phyloP scores from a whole-genome alignment of 257 asterid genomes.

The Jacaranda copaia region DNA sequence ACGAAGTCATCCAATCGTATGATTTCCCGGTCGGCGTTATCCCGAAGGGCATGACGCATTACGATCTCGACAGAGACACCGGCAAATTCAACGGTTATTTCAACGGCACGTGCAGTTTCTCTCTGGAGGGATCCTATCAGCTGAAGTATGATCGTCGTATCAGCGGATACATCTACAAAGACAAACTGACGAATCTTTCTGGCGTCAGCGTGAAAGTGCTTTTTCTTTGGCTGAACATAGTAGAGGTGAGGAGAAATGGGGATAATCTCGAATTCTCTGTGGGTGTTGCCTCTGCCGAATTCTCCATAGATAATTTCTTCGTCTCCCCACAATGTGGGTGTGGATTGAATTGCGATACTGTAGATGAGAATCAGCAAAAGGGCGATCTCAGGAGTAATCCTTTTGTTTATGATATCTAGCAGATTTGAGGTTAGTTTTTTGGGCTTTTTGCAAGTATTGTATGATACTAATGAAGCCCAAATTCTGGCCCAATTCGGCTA shows the following conservation, averaged over 20 bases:
- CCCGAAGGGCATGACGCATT: conserved; percentile 56
- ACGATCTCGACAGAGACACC: conserved; percentile 51
- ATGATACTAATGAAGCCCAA: background rate
- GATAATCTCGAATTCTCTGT: conserved; percentile 64
- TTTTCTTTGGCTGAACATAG: conserved; percentile 64
- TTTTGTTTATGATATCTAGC: conserved; percentile 47
- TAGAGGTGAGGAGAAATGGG: conserved; percentile 54
- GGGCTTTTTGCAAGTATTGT: no score
- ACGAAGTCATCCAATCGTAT: conserved; percentile 55
- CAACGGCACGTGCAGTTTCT: conserved; percentile 60
- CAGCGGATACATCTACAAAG: conserved; percentile 52
- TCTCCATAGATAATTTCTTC: conserved; percentile 53
- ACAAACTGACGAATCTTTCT: conserved; percentile 41
- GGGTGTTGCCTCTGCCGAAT: conserved; percentile 66
- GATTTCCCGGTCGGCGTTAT: conserved; percentile 62
- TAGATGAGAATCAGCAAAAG: background rate
- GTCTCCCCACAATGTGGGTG: conserved; percentile 69
- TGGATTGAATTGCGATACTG: conserved; percentile 59
- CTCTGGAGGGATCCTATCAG: conserved; percentile 64
- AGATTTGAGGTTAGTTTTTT: background rate
- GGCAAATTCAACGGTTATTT: conserved; percentile 58
- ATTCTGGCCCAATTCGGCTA: background rate
- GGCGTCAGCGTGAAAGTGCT: conserved; percentile 66
- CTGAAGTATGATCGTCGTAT: conserved; percentile 52
- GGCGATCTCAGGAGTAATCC: conserved; percentile 32